Evolutionary conservation across 208 protist genomes (phyloP).

Genomic region (Porcisia deanei): DNA sequence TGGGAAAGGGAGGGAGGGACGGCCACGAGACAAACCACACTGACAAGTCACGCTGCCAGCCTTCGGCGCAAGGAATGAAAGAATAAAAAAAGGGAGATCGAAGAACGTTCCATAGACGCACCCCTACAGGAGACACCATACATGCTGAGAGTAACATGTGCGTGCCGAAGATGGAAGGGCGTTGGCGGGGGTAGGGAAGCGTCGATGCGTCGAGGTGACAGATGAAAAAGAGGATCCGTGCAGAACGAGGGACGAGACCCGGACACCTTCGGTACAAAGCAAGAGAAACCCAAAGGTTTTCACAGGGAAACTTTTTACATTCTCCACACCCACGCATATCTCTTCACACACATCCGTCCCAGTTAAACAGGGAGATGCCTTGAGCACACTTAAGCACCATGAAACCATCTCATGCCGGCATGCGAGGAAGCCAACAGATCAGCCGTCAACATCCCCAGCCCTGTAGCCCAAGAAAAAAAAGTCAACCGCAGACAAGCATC

Average conservation of each 20-base stretch:
- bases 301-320: background rate
- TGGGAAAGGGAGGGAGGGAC: background rate
- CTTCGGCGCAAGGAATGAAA: background rate
- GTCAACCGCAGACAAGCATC: background rate
- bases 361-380: background rate
- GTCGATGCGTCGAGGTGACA: background rate
- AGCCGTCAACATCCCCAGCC: background rate
- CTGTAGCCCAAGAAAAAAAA: background rate
- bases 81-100: conserved; percentile 6
- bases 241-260: background rate
- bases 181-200: background rate
- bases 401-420: background rate
- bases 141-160: background rate
- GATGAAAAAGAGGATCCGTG: background rate
- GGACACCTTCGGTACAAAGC: background rate
- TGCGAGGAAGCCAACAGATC: background rate
- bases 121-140: background rate
- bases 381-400: background rate
- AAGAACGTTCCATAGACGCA: background rate
- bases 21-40: background rate
- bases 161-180: background rate
- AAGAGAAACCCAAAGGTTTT: background rate
- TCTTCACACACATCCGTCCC: background rate
- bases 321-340: background rate
- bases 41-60: no score